Percentiles rank a stretch among this genome's conserved stretches.
phyloP scores from a whole-genome alignment of 106 monocot species.

The Phalaenopsis equestris region DNA sequence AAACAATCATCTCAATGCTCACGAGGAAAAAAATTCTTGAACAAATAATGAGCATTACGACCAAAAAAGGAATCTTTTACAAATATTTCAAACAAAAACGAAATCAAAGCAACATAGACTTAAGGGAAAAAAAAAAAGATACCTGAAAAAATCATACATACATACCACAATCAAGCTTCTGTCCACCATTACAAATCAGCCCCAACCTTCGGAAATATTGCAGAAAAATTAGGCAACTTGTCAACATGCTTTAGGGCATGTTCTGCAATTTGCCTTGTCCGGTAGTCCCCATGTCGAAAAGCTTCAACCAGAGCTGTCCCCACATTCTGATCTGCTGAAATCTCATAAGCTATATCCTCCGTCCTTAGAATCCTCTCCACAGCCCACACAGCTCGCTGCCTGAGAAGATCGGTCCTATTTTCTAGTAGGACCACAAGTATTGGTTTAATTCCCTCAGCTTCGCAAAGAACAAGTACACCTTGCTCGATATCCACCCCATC shows the following conservation, averaged over 20 bases:
- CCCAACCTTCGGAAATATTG: constrained; percentile 56
- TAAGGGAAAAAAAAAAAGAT: background rate
- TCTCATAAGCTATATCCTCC: constrained; percentile 67
- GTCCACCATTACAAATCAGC: constrained; percentile 5
- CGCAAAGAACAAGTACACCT: constrained; percentile 55
- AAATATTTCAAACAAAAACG: constrained; percentile 1
- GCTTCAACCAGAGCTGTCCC: constrained; percentile 82
- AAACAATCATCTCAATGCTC: constrained; percentile 5
- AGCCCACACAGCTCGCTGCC: constrained; percentile 77
- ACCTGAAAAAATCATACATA: constrained; percentile 6
- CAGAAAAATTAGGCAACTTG: constrained; percentile 89
- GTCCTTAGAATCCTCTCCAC: constrained; percentile 86
- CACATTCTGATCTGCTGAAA: constrained; percentile 62
- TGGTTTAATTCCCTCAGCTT: constrained; percentile 57
- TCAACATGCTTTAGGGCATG: constrained; percentile 75
- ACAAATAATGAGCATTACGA: constrained; percentile 8
- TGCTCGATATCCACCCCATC: constrained; percentile 63
- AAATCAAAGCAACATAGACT: constrained; percentile 2
- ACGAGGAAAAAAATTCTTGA: background rate
- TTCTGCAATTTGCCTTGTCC: constrained; percentile 85
- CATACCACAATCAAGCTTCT: constrained; percentile 8
- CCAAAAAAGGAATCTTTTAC: background rate
- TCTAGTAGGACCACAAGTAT: constrained; percentile 63
- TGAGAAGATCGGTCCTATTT: constrained; percentile 47
- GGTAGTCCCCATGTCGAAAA: constrained; percentile 68